These are phyloP conservation scores for Coccomyxa subellipsoidea DNA, from an alignment of 163 green algal species.

Conservation along the genomic window DNA sequence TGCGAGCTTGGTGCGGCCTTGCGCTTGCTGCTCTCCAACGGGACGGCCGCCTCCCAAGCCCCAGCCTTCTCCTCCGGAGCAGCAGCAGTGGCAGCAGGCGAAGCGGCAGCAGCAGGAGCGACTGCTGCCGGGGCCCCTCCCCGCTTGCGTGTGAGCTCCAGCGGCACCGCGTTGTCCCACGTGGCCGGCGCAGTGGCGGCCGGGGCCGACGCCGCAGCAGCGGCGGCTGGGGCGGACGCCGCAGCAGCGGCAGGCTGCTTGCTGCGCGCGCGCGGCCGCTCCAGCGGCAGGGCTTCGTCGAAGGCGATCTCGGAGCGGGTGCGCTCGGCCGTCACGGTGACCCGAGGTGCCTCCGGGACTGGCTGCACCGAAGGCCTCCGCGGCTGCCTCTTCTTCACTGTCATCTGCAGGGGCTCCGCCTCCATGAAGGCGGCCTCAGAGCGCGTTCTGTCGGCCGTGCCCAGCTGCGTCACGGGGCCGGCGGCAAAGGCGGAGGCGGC, in stretches of 20 bases:
- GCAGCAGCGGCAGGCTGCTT: neutral
- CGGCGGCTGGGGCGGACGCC: neutral
- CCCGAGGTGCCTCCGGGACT: neutral
- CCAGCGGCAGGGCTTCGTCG: neutral
- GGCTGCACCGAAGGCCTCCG: neutral
- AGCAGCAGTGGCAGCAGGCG: neutral
- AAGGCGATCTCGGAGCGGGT: neutral
- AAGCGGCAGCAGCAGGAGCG: no score
- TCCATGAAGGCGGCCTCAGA: neutral
- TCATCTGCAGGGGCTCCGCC: neutral
- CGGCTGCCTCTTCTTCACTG: neutral
- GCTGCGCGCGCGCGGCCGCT: neutral
- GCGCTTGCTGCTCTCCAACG: neutral
- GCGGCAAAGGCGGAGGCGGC: neutral
- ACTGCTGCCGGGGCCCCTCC: no score
- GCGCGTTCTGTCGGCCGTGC: neutral
- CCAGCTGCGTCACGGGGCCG: no score
- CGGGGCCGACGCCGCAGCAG: neutral
- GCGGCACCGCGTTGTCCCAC: neutral
- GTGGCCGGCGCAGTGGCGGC: neutral
- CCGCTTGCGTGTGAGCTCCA: neutral
- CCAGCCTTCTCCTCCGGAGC: constrained; percentile 3
- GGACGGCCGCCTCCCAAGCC: neutral
- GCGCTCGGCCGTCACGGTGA: neutral
- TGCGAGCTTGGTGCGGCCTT: neutral